Evolutionary conservation across 352 stramenopile species (phyloP).

Genomic region (Globisporangium middletonii): DNA sequence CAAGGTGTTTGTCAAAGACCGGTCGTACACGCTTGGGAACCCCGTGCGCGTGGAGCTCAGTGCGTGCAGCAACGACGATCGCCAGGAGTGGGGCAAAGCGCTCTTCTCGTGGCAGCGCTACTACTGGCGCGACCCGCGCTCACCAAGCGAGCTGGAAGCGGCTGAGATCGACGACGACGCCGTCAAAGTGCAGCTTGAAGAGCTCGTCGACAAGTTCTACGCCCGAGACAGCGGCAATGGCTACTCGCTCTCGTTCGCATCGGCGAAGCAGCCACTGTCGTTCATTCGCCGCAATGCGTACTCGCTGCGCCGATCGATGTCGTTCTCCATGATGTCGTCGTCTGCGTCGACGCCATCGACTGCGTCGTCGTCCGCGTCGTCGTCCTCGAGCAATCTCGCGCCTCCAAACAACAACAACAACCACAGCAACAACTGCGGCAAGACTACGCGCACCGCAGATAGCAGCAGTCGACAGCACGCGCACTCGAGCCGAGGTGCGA

Average conservation of each 20-base stretch:
- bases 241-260: slow-evolving; percentile 35
- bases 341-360: slow-evolving; percentile 32
- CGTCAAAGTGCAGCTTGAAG: slow-evolving; percentile 37
- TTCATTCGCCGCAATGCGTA: slow-evolving; percentile 65
- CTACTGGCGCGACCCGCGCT: slow-evolving; percentile 71
- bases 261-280: slow-evolving; percentile 64
- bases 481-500: background rate
- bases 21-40: slow-evolving; percentile 69
- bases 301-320: slow-evolving; percentile 60
- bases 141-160: slow-evolving; percentile 4
- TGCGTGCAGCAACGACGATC: slow-evolving; percentile 51
- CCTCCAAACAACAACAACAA: background rate
- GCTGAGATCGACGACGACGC: slow-evolving; percentile 10
- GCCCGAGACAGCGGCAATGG: slow-evolving; percentile 21
- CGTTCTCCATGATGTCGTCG: slow-evolving; percentile 42
- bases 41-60: slow-evolving; percentile 64
- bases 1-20: slow-evolving; percentile 83
- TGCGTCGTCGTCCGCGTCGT: slow-evolving; percentile 25
- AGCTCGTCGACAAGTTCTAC: slow-evolving; percentile 37
- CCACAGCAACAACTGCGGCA: background rate
- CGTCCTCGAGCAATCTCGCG: slow-evolving; percentile 22
- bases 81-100: slow-evolving; percentile 76
- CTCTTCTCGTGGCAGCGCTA: slow-evolving; percentile 87
- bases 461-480: slow-evolving; percentile 15
- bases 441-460: too few relatives aligned